phyloP scores from a whole-genome alignment of 306 rosid genomes.

The Lathyrus sativus region DNA sequence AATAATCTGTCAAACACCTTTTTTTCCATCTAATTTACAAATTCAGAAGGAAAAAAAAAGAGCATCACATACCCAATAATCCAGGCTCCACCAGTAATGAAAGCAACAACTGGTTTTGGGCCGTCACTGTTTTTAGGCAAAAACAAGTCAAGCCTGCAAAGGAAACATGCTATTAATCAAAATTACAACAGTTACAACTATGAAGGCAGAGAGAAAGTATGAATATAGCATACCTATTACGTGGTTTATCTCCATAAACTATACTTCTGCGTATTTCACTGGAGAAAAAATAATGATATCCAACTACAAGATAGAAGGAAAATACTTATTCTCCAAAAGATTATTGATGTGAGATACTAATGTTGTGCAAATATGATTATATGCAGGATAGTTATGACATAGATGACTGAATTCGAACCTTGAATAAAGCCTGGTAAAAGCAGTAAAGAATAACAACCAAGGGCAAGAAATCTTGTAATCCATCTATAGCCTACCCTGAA shows the following conservation, averaged over 20 bases:
- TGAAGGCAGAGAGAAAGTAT: conserved; percentile 7
- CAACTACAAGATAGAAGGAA: conserved; percentile 63
- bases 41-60: conserved; percentile 14
- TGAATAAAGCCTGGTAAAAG: conserved; percentile 81
- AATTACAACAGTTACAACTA: conserved; percentile 23
- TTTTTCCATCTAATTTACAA: conserved; percentile 14
- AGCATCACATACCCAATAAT: conserved; percentile 75
- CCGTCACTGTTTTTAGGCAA: conserved; percentile 62
- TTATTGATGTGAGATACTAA: conserved; percentile 13
- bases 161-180: conserved; percentile 38
- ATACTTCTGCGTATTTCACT: conserved; percentile 69
- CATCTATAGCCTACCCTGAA: conserved; percentile 96
- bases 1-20: background rate
- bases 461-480: conserved; percentile 75
- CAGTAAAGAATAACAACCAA: conserved; percentile 66
- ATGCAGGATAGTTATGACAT: conserved; percentile 17
- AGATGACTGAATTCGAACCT: conserved; percentile 54
- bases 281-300: conserved; percentile 79
- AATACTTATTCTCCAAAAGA: conserved; percentile 35
- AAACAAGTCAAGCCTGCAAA: conserved; percentile 82
- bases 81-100: conserved; percentile 98
- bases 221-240: conserved; percentile 65
- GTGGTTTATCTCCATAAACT: conserved; percentile 86
- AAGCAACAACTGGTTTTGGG: conserved; percentile 86
- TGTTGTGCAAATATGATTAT: background rate